Base-by-base conservation (phyloP, 129 eudicot genomes). In the Centella asiatica region DNA sequence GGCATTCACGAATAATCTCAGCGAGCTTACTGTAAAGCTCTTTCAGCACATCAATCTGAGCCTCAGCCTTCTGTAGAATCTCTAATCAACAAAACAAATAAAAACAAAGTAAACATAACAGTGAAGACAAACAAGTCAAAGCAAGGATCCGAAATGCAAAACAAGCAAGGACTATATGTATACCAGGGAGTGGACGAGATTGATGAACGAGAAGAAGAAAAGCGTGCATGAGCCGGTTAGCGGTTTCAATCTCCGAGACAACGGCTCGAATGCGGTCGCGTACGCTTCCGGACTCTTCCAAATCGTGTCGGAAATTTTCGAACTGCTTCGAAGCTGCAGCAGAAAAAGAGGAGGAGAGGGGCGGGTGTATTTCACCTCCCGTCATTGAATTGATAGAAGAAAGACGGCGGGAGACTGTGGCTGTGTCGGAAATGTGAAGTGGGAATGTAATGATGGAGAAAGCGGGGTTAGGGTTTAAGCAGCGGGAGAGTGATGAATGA, bases 131-230 rank as follows among this genome's bases (percentile, higher is more conserved):
- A 34, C 39, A 4, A 34, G 39, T 3, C 4, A 34, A 34, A 3
- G 39, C 9, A 34, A 34, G 39, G 9, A 34, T 34, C 39, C 39
- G 9, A 34, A 34, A 3, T 4, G 4, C 4, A 34, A 34, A 4
- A 34, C 9, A 34, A 34, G 9, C 46, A 42, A 42, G 5, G 46
- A 12, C 46, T 19, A 22, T 51, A 51, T 1, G 18, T 12, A 46
- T 71, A 90, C 97, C 93, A 37, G 85, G 45, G 32, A 83, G 4
- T 0, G 97, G 88, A 17, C 84, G 77, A 63, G 95, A 80, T 44
- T 92, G 98, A 60, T 92, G 98, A 80, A 87, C 78, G 28, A 86
- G 86, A 28, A 87, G 81, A 23, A 92, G 85, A 36, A 63, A 67
- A 23, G 94, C 76, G 59, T 87, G 87, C 80, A 84, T 75, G 68